Conservation (phyloP, 192 early-diverging fungal genomes). For the Borealophlyctis nickersoniae region DNA sequence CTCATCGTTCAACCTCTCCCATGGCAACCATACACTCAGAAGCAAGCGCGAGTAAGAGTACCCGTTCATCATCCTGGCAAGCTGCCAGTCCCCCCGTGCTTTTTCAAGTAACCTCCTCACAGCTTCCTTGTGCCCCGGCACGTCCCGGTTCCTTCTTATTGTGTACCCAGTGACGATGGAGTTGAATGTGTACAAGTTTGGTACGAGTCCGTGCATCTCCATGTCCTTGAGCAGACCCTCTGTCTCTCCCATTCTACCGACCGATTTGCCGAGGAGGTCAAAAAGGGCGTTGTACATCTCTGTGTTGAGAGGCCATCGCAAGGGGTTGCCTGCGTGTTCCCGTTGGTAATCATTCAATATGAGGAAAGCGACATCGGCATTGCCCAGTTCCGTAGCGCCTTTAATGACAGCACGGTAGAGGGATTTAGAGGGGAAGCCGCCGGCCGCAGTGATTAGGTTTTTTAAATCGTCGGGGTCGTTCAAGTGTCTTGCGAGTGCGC, state of each 20-base stretch:
- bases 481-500: not conserved
- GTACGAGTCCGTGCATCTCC: not conserved
- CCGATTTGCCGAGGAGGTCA: too few species aligned
- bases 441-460: not conserved
- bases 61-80: too few species aligned
- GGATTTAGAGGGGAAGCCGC: not conserved
- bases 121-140: not conserved
- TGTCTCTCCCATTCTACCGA: not conserved
- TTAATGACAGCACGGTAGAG: slow-evolving; percentile 3
- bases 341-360: slow-evolving; percentile 8
- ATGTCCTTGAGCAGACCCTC: not conserved
- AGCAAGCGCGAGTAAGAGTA: too few species aligned
- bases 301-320: not conserved
- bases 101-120: not conserved
- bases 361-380: not conserved
- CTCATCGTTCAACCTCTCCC: not conserved
- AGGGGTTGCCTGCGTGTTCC: not conserved
- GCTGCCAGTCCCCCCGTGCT: too few species aligned
- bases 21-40: too few species aligned
- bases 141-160: not conserved
- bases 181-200: not conserved
- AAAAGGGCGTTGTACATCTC: not conserved
- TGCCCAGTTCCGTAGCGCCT: not conserved
- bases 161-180: not conserved
- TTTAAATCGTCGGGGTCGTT: not conserved